Evolutionary conservation across 2,329 filamentous ascomycete genomes (phyloP), one percentile per base, ranked within the genome.

Genomic region (Xylaria sp.): DNA sequence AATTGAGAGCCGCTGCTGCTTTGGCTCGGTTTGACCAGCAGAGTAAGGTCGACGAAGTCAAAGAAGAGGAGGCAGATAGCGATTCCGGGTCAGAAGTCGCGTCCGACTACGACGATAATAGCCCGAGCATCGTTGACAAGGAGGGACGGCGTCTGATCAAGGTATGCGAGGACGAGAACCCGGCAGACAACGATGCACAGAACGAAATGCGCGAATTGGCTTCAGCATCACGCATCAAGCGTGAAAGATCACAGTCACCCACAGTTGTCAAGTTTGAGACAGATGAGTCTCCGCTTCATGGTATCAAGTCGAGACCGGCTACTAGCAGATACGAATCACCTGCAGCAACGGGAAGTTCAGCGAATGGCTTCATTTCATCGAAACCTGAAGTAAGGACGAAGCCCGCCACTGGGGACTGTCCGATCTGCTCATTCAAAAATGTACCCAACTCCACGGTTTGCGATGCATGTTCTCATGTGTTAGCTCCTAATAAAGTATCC

Each of bases 1-100:
- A 95, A 57, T 81, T 96, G 11, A 82, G 92, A 63, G 92, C 92
- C 1, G 91, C 91, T 5, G 92, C 92, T 1, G 92, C 92, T 1
- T 77, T 95, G 71, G 91, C 91, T 15, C 83, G 92, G 13, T 93
- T 95, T 65, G 90, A 88, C 47, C 78, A 85, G 74, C 78, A 85
- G 51, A 85, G 83, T 55, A 87, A 87, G 72, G 82, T 84, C 57
- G 85, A 86, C 13, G 78, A 78, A 22, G 75, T 79, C 1, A 65
- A 68, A 58, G 66, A 69, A 53, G 68, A 70, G 31, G 73, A 74
- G 44, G 84, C 62, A 11, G 70, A 64, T 25, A 83, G 75, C 45
- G 79, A 78, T 25, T 77, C 73, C 20, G 78, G 79, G 5, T 75
- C 75, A 1, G 83, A 82, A 6, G 81, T 79, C 1, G 82, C 79